Evolutionary conservation across 257 asterid species (phyloP).

Genomic region (Avicennia marina): DNA sequence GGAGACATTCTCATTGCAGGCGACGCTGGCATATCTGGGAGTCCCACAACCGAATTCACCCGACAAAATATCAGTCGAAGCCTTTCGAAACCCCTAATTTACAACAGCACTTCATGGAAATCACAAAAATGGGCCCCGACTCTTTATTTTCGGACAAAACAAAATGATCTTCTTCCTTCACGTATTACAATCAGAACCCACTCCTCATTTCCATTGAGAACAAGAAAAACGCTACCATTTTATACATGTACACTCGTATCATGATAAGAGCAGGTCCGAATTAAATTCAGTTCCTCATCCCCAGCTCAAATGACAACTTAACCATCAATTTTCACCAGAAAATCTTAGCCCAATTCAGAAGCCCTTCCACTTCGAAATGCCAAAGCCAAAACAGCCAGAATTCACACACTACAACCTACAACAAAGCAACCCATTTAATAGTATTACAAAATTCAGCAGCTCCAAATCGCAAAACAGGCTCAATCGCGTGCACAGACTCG

Average conservation of each 20-base stretch:
- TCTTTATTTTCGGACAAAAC: background rate
- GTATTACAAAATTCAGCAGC: constrained; percentile 20
- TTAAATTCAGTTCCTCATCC: constrained; percentile 8
- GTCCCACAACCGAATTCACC: constrained; percentile 17
- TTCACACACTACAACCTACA: constrained; percentile 13
- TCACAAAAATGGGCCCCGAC: constrained; percentile 12
- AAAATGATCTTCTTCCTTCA: constrained; percentile 19
- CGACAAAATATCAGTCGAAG: constrained; percentile 23
- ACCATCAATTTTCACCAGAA: constrained; percentile 8
- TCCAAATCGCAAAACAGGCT: constrained; percentile 16
- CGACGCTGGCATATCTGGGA: constrained; percentile 72
- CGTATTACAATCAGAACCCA: constrained; percentile 21
- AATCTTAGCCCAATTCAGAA: constrained; percentile 18
- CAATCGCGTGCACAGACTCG: constrained; percentile 20
- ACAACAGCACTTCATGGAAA: constrained; percentile 26
- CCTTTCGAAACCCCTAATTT: constrained; percentile 24
- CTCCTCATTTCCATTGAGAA: constrained; percentile 19
- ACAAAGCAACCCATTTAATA: constrained; percentile 9
- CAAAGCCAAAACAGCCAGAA: constrained; percentile 20
- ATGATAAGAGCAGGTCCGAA: constrained; percentile 8
- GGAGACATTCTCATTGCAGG: constrained; percentile 81
- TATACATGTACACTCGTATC: constrained; percentile 3
- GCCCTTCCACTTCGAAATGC: constrained; percentile 21
- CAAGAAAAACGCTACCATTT: constrained; percentile 13
- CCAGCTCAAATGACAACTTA: constrained; percentile 20